These are phyloP conservation scores for Gossypium sturtianum DNA, from an alignment of 345 rosid genomes.

Conservation along the genomic window DNA sequence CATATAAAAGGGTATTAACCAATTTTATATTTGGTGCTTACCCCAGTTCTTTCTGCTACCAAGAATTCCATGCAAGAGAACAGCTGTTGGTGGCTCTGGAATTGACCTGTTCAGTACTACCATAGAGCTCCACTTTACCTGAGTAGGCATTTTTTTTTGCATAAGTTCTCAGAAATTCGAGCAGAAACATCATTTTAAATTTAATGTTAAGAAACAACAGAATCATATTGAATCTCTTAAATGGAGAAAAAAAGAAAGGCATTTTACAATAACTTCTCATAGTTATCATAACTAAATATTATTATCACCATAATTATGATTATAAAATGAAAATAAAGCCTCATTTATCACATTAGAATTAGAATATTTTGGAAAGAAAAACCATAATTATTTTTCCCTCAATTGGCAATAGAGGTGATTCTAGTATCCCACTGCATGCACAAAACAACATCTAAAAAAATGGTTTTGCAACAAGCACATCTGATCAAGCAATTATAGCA, in stretches of 20 bases:
- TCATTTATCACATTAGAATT: not conserved
- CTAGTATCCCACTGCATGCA: not conserved
- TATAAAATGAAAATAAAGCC: not conserved
- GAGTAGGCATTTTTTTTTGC: not conserved
- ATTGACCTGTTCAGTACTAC: slow-evolving; percentile 44
- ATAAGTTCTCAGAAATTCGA: not conserved
- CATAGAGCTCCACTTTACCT: slow-evolving; percentile 84
- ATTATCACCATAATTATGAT: not conserved
- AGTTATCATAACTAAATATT: not conserved
- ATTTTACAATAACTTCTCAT: not conserved
- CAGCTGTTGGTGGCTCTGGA: slow-evolving; percentile 87
- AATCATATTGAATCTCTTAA: not conserved
- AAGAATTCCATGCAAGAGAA: slow-evolving; percentile 86
- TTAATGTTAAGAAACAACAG: not conserved
- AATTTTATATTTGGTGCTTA: slow-evolving; percentile 22
- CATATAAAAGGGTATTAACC: not conserved
- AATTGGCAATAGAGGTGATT: not conserved
- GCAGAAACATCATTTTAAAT: not conserved
- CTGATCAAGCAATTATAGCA: not conserved
- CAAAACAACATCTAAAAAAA: not conserved
- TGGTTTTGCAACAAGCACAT: not conserved
- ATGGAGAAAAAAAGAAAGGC: not conserved
- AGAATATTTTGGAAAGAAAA: not conserved
- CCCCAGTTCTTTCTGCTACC: slow-evolving; percentile 96
- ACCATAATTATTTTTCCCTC: not conserved